Base-by-base conservation (phyloP, 2,329 filamentous ascomycete species). In the Monilinia laxa region DNA sequence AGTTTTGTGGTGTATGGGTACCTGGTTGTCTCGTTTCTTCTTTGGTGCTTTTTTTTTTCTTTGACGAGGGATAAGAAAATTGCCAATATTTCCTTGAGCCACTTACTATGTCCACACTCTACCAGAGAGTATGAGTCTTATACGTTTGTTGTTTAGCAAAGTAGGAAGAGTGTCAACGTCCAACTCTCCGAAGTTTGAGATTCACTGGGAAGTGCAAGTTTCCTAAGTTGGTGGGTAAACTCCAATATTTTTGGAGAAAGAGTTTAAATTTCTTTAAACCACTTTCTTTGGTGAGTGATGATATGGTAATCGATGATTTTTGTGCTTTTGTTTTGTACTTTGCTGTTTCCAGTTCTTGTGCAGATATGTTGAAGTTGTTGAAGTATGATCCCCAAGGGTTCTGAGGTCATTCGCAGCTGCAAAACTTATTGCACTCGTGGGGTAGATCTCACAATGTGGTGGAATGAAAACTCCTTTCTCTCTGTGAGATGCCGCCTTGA, bases 391-490 rank as follows among this genome's bases (percentile, higher is more conserved):
- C 45, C 6, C 28, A 51, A 10, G 1, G 14, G 3, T 11, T 12
- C 11, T 12, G 3, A 51, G 4, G 12, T 25, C 45, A 25, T 38
- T 38, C 3, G n/a, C 28, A 11, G 38, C 14, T 60, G 14, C 28
- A 7, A 7, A 6, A 35, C 9, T 12, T 12, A 3, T 35, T 4
- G 4, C 3, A 6, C 1, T 10, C 0, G 12, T 31, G 10, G 7
- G 14, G 45, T 9, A 7, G 12, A 25, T 23, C 20, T 60, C 23
- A 9, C 25, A 51, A 20, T n/a, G 14, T 38, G 45, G 14, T 14
- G 7, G n/a, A 49, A 51, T 16, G 20, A 9, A 25, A 11, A 38
- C 20, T 11, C 2, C 2, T 18, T 18, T 40, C 4, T 56, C 7
- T 20, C 4, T 51, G 0, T 23, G 9, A 25, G 7, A 23, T 7